Percentiles rank a stretch among this genome's conserved stretches.
These are phyloP conservation scores for Silene noctiflora DNA, from an alignment of 179 eudicot genomes.

Conservation along the genomic window DNA sequence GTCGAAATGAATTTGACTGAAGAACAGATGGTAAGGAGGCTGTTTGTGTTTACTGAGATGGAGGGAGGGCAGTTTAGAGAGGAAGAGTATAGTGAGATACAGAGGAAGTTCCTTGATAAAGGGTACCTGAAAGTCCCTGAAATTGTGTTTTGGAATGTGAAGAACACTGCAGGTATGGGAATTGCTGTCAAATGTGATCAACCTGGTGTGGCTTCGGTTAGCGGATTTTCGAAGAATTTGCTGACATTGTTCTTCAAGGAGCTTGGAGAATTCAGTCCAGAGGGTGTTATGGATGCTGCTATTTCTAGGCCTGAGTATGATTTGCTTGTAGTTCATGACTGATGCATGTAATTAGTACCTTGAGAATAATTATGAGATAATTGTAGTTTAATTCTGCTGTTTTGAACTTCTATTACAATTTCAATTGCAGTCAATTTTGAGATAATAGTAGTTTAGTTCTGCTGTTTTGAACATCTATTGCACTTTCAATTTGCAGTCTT, in stretches of 20 bases:
- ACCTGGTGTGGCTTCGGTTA: constrained; percentile 23
- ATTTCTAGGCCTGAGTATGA: constrained; percentile 23
- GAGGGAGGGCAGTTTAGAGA: constrained; percentile 13
- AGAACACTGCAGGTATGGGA: not conserved
- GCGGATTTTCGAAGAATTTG: constrained; percentile 30
- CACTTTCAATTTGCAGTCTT: not conserved
- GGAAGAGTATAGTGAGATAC: constrained; percentile 1
- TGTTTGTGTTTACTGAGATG: constrained; percentile 18
- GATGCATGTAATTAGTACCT: constrained; percentile 6
- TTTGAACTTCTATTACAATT: not conserved
- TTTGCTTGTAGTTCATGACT: constrained; percentile 24
- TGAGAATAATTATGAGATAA: not conserved
- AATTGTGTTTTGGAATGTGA: constrained; percentile 19
- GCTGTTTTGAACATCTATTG: not conserved
- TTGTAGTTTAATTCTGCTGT: not conserved
- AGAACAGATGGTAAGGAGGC: constrained; percentile 20
- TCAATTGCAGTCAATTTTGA: not conserved
- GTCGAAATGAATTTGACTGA: constrained; percentile 5
- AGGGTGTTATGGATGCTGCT: constrained; percentile 21
- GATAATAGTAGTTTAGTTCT: not conserved
- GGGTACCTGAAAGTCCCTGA: constrained; percentile 10
- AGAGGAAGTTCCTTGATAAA: constrained; percentile 15
- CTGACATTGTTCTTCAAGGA: constrained; percentile 25
- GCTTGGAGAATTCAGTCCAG: constrained; percentile 19
- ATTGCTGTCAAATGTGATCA: constrained; percentile 16